Conservation (phyloP, 1,284 basidiomycete genomes). For the Puccinia triticina region DNA sequence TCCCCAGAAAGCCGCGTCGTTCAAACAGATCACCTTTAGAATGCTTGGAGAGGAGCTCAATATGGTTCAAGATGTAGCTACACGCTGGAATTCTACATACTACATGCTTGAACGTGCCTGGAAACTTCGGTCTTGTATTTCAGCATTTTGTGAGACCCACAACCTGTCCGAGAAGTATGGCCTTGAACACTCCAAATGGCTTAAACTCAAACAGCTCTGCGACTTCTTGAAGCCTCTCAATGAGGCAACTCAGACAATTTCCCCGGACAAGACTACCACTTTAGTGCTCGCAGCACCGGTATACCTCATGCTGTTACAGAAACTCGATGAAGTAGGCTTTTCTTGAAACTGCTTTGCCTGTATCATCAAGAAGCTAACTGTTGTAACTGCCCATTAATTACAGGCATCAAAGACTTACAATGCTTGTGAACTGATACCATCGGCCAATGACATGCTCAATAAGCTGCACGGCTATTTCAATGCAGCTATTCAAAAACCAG, state of each 20-base stretch:
- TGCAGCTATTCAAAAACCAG: neutral
- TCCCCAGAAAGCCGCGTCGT: neutral
- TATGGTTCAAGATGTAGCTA: neutral
- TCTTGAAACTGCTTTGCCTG: neutral
- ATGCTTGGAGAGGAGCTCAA: neutral
- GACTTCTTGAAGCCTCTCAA: neutral
- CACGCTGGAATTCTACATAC: conserved; percentile 9
- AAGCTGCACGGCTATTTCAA: conserved; percentile 7
- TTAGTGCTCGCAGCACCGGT: too few relatives aligned
- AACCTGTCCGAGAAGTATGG: neutral
- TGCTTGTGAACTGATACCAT: neutral
- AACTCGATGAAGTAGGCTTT: neutral
- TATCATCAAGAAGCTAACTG: neutral
- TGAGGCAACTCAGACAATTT: too few relatives aligned
- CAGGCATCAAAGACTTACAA: neutral
- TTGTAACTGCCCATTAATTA: neutral
- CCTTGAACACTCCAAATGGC: neutral
- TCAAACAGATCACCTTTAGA: neutral
- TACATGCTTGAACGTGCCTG: neutral
- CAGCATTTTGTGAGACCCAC: neutral
- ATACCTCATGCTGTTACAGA: neutral
- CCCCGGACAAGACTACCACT: too few relatives aligned
- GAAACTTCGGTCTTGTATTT: neutral
- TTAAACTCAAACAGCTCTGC: conserved; percentile 5
- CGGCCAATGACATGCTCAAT: neutral